A percentile compares a stretch with the other conserved stretches of the same genome.
These are phyloP conservation scores for Pilatotrama ljubarskyi DNA, from an alignment of 768 basidiomycete species.

Conservation along the genomic window DNA sequence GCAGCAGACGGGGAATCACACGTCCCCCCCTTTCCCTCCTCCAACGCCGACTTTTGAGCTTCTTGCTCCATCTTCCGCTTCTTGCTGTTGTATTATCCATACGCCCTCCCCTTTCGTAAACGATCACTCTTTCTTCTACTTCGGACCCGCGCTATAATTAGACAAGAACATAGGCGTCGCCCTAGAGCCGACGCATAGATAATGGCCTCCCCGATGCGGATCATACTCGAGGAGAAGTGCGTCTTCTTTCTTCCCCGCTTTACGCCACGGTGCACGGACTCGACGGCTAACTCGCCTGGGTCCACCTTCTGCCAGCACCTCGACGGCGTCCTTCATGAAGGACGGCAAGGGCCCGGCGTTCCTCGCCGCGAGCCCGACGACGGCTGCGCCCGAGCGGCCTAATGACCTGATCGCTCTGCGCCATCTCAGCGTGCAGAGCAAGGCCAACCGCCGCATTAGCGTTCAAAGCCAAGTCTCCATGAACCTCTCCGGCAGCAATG, in stretches of 20 bases:
- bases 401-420: not conserved
- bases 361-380: not conserved
- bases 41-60: not conserved
- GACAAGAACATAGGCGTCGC: not conserved
- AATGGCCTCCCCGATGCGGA: constrained; percentile 9
- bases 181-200: constrained; percentile 6
- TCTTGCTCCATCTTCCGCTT: not conserved
- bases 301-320: not conserved
- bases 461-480: not conserved
- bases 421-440: not conserved
- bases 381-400: not conserved
- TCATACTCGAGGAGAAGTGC: constrained; percentile 4
- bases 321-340: constrained; percentile 1
- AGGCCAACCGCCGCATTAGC: not conserved
- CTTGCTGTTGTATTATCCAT: constrained; percentile 1
- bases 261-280: not conserved
- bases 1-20: not conserved
- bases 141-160: not conserved
- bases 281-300: not conserved
- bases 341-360: not conserved
- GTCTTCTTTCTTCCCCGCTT: not conserved
- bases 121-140: not conserved
- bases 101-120: not conserved
- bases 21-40: not conserved
- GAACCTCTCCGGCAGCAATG: not conserved